phyloP scores from a whole-genome alignment of 2,329 filamentous ascomycete species.

The Neopestalotiopsis sp. region DNA sequence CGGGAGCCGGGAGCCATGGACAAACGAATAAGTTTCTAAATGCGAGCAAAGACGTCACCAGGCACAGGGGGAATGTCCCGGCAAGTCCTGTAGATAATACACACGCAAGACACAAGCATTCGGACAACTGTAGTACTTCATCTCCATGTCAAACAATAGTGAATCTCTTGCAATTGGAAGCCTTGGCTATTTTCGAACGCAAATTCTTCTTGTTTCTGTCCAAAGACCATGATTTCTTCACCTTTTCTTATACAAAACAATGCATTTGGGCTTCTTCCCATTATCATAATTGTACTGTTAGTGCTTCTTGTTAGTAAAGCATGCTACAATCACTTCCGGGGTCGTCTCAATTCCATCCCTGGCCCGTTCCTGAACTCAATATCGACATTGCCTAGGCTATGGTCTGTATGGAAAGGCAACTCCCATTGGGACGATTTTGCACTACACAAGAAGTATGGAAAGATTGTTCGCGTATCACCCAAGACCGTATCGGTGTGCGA shows the following conservation, averaged over 20 bases:
- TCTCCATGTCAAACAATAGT: neutral
- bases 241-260: neutral
- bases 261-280: neutral
- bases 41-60: neutral
- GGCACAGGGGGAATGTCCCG: neutral
- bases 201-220: neutral
- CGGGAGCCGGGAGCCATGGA: neutral
- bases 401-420: conserved; percentile 14
- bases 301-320: neutral
- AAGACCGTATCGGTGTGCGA: conserved; percentile 12
- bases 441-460: conserved; percentile 15
- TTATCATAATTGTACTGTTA: neutral
- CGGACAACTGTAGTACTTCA: neutral
- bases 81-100: neutral
- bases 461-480: conserved; percentile 15
- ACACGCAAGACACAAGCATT: neutral
- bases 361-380: conserved; percentile 10
- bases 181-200: neutral
- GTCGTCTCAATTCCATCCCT: neutral
- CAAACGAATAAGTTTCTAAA: neutral
- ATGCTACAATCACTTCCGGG: conserved; percentile 1
- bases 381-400: conserved; percentile 3
- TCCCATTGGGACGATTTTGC: conserved; percentile 14
- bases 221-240: neutral
- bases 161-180: neutral